Evolutionary conservation across 169 alveolate species (phyloP).

Genomic region (Sarcocystis neurona): DNA sequence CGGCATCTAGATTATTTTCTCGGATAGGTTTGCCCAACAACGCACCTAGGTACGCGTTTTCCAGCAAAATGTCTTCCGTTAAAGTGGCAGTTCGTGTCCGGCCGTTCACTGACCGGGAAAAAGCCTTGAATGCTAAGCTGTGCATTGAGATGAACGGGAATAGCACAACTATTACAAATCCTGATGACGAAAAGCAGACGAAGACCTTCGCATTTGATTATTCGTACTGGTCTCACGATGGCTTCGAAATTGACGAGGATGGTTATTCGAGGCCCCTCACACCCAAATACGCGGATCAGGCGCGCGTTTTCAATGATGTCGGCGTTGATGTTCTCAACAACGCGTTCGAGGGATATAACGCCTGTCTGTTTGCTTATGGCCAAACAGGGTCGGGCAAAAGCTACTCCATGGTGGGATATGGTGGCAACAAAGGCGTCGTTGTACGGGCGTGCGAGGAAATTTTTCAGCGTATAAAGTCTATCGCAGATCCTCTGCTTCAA

Average conservation of each 20-base stretch:
- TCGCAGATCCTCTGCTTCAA: constrained; percentile 22
- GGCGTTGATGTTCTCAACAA: constrained; percentile 87
- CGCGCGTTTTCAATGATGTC: constrained; percentile 79
- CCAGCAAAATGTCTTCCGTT: constrained; percentile 76
- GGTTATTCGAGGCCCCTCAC: constrained; percentile 71
- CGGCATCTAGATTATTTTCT: no score
- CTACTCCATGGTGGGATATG: constrained; percentile 94
- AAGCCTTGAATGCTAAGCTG: constrained; percentile 74
- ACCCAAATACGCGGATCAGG: constrained; percentile 82
- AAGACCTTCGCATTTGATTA: constrained; percentile 88
- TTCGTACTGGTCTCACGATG: constrained; percentile 93
- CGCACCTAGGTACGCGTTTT: not conserved
- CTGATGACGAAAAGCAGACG: constrained; percentile 71
- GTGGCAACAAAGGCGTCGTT: constrained; percentile 92
- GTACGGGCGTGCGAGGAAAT: constrained; percentile 91
- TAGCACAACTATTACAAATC: constrained; percentile 75
- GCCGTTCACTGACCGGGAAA: constrained; percentile 86
- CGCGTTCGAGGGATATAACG: constrained; percentile 94
- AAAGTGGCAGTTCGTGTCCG: constrained; percentile 90
- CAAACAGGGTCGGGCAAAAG: constrained; percentile 90
- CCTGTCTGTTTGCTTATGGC: constrained; percentile 91
- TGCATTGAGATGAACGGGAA: constrained; percentile 83
- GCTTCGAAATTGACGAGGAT: constrained; percentile 76
- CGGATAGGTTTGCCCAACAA: no score
- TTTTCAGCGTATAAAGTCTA: constrained; percentile 75